phyloP scores from a whole-genome alignment of 73 alveolate species.

The Symbiodinium natans region DNA sequence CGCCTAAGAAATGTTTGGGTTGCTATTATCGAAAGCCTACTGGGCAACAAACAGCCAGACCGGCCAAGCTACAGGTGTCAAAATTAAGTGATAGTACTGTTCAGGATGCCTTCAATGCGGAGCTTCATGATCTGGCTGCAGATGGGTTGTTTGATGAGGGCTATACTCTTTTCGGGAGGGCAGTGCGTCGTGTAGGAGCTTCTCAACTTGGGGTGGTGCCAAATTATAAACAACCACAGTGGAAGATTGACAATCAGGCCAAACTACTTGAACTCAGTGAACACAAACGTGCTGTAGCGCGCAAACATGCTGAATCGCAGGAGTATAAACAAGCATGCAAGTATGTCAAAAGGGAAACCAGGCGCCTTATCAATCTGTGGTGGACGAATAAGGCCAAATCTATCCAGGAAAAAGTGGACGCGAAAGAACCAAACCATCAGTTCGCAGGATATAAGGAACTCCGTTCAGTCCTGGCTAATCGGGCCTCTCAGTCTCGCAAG shows the following conservation, averaged over 20 bases:
- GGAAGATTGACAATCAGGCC: not conserved
- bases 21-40: not conserved
- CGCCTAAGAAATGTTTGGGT: not conserved
- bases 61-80: not conserved
- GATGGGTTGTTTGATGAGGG: not conserved
- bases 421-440: not conserved
- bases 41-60: not conserved
- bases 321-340: not conserved
- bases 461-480: not conserved
- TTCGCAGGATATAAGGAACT: not conserved
- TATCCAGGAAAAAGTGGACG: not conserved
- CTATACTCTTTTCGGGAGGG: not conserved
- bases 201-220: not conserved
- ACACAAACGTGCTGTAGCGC: not conserved
- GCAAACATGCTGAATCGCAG: not conserved
- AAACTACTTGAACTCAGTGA: not conserved
- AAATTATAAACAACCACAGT: not conserved
- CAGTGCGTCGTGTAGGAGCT: not conserved
- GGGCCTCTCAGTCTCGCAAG: not conserved
- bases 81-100: not conserved
- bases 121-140: not conserved
- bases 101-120: not conserved
- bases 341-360: not conserved
- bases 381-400: not conserved
- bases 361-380: not conserved